Base-by-base conservation (phyloP, 2,329 filamentous ascomycete species). In the Triangularia setosa region DNA sequence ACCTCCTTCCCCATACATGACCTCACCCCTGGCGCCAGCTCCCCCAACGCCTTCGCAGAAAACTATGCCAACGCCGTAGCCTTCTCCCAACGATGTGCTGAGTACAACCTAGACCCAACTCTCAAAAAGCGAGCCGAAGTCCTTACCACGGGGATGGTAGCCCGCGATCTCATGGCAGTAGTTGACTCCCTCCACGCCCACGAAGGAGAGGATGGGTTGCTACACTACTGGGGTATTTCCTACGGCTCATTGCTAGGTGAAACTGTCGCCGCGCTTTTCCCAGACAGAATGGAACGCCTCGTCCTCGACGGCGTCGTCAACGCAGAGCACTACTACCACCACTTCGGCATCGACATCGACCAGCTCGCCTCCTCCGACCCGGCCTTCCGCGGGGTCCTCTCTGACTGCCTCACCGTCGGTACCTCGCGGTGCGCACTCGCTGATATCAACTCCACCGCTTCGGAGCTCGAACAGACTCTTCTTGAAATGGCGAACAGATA, bases 151-250 rank as follows among this genome's bases (percentile, higher is more conserved):
- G 76, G 78, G 0, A 82, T 79, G 65, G 73, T 75, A 0, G 81
- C 76, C 0, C 71, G 80, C 33, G 81, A 84, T 63, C 72, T 82
- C 66, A 76, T 81, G 63, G 62, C 69, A 4, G 76, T 83, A 59
- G 78, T 78, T 0, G 80, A 83, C 58, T 77, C 79, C 1, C 67
- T 81, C 21, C 40, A 48, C 40, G n/a, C n/a, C n/a, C 16, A 44
- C 6, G 44, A 40, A 12, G 52, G 23, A 24, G 52, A 55, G 16
- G 52, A 55, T 11, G 52, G 52, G 12, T 12, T 55, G 5, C 25
- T 55, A 8, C 52, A 28, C 25, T 55, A 25, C 52, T 55, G 52
- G 52, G 52, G 52, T 14, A 60, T 67, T 18, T 67, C 65, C 3
- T 67, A 67, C 52, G 65, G 65, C 48, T 62, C 65, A 9, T 14